Conservation (phyloP, 768 basidiomycete genomes). For the Auriscalpium vulgare region DNA sequence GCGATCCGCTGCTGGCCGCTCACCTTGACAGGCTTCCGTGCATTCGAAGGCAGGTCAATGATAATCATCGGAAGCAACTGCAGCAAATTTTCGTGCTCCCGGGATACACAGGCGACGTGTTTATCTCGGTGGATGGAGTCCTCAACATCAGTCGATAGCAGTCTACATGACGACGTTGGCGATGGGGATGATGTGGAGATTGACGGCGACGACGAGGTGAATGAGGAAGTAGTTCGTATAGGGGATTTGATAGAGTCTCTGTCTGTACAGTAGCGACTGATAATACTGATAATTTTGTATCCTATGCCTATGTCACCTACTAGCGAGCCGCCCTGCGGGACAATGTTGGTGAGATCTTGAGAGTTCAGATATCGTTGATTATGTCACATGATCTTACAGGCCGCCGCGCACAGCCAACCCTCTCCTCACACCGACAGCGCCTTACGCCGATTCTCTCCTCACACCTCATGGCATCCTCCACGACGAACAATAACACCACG, state of each 20-base stretch:
- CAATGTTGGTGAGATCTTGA: neutral
- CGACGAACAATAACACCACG: too few relatives aligned
- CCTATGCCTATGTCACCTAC: too few relatives aligned
- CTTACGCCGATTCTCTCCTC: too few relatives aligned
- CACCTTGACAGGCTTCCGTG: neutral
- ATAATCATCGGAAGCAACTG: neutral
- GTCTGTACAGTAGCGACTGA: neutral
- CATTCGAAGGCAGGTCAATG: neutral
- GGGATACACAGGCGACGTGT: neutral
- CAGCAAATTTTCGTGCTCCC: neutral
- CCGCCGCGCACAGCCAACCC: too few relatives aligned
- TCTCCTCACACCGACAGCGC: too few relatives aligned
- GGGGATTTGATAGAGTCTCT: neutral
- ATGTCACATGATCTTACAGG: too few relatives aligned
- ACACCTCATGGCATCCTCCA: too few relatives aligned
- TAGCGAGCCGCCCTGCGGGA: too few relatives aligned
- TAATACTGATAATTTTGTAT: neutral
- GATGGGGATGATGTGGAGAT: neutral
- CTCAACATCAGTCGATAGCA: too few relatives aligned
- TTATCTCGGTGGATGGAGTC: neutral
- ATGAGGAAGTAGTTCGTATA: neutral
- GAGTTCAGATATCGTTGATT: too few relatives aligned
- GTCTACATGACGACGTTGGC: neutral
- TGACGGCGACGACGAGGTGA: neutral
- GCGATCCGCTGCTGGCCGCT: neutral